Conservation (phyloP, 2,329 filamentous ascomycete species). For the Ascochyta pisi region DNA sequence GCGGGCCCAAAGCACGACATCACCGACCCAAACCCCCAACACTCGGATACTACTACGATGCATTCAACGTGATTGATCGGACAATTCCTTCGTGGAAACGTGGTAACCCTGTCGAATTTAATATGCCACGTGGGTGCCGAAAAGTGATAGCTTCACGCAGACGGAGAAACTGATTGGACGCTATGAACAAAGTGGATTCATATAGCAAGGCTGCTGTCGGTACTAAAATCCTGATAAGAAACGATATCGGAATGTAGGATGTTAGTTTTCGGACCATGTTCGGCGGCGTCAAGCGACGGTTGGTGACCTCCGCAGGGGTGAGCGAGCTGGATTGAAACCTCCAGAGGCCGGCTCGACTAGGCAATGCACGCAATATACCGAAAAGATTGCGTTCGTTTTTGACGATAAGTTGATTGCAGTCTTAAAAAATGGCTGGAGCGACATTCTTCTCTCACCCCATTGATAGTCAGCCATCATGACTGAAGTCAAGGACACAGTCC, state of each 20-base stretch:
- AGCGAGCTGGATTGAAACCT: not conserved
- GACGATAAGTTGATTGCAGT: not conserved
- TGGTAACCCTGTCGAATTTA: no score
- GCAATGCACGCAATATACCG: not conserved
- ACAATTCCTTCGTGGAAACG: no score
- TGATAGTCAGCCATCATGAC: not conserved
- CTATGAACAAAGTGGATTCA: no score
- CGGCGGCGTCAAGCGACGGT: not conserved
- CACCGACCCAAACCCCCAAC: not conserved
- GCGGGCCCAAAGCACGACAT: constrained; percentile 3
- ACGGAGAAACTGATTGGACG: no score
- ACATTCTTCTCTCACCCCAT: not conserved
- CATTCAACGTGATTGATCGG: no score
- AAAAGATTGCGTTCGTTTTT: not conserved
- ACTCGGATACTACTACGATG: not conserved
- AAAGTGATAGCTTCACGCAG: not conserved
- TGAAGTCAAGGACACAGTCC: not conserved
- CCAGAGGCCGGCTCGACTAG: not conserved
- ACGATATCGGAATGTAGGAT: not conserved
- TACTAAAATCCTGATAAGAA: no score
- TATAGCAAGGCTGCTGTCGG: no score
- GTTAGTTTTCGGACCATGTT: not conserved
- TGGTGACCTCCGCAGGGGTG: not conserved
- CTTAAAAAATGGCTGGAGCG: not conserved
- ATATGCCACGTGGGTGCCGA: not conserved